phyloP scores from a whole-genome alignment of 2,329 filamentous ascomycete genomes.

The Seiridium cupressi region DNA sequence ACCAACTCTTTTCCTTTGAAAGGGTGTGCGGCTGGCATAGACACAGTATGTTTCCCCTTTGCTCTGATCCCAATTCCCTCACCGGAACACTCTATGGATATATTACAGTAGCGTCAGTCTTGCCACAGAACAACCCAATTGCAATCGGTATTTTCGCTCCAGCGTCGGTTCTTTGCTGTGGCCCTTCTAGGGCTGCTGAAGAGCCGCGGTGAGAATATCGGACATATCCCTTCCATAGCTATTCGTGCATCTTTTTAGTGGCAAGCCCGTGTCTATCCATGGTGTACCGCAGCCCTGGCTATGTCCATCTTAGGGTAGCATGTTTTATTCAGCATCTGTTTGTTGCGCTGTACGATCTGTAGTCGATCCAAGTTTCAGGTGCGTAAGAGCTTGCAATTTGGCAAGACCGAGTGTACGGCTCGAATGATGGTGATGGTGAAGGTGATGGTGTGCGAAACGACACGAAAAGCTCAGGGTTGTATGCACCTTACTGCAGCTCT shows the following conservation, averaged over 20 bases:
- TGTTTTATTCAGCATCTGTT: no score
- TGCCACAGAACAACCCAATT: constrained; percentile 75
- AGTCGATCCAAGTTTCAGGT: background rate
- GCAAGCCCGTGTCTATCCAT: background rate
- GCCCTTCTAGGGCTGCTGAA: constrained; percentile 20
- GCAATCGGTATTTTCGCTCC: constrained; percentile 26
- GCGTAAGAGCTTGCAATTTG: background rate
- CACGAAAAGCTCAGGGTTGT: background rate
- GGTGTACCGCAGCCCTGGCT: no score
- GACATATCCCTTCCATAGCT: constrained; percentile 40
- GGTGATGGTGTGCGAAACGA: background rate
- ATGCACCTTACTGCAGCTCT: background rate
- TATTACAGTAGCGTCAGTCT: constrained; percentile 67
- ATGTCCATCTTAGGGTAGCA: no score
- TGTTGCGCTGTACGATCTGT: no score
- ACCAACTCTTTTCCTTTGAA: constrained; percentile 49
- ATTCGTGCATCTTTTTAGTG: background rate
- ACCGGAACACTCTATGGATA: constrained; percentile 52
- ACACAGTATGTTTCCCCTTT: constrained; percentile 69
- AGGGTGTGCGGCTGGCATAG: constrained; percentile 79
- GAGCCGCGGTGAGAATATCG: constrained; percentile 45
- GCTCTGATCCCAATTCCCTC: constrained; percentile 59
- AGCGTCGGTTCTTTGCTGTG: constrained; percentile 23
- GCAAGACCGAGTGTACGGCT: background rate
- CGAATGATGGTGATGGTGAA: background rate